Base-by-base conservation (phyloP, 2,329 filamentous ascomycete genomes). In the Talaromyces rugulosus region DNA sequence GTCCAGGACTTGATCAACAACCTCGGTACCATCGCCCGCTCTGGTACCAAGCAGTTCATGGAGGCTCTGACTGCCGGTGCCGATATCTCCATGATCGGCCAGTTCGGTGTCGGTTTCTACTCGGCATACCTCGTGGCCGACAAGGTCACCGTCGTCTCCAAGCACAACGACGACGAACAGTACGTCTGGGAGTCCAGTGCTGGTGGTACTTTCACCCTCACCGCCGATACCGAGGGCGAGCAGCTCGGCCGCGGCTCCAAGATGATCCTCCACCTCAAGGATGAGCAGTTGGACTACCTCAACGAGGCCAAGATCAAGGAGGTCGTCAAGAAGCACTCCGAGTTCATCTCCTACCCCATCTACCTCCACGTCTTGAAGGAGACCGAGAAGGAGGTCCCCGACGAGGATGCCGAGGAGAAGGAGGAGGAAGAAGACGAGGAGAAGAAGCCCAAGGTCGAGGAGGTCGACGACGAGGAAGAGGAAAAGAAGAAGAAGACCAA, bases 61-160 rank as follows among this genome's bases (percentile, higher is more conserved):
- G 95, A 99, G 87, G 95, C 95, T 67, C 88, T 99, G 72, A 94
- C 92, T 72, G 95, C 95, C 69, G 95, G 95, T 85, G 95, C 95
- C 78, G 95, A 99, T 82, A 95, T 99, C 71, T 98, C 95, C 83
- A 98, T 99, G 95, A 99, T 99, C 80, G 95, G 95, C 77, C 95
- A 99, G 85, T 99, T 99, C 81, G 95, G 95, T 96, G 95, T 99
- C 74, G 95, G 95, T 90, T 99, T 99, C 91, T 99, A 99, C 89
- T 98, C 95, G 66, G 95, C 95, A 77, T 99, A 99, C 87, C 92
- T 99, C 64, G 95, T 99, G 71, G 95, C 95, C 79, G 95, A 99
- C 86, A 88, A 88, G 74, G 95, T 99, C 72, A 92, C 89, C 70
- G 93, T 99, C 78, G 76, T 96, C 80, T 98, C 95, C 75, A 99